Evolutionary conservation across 805 yeast species (phyloP).

Genomic region (Barnettozyma wickerhamii): DNA sequence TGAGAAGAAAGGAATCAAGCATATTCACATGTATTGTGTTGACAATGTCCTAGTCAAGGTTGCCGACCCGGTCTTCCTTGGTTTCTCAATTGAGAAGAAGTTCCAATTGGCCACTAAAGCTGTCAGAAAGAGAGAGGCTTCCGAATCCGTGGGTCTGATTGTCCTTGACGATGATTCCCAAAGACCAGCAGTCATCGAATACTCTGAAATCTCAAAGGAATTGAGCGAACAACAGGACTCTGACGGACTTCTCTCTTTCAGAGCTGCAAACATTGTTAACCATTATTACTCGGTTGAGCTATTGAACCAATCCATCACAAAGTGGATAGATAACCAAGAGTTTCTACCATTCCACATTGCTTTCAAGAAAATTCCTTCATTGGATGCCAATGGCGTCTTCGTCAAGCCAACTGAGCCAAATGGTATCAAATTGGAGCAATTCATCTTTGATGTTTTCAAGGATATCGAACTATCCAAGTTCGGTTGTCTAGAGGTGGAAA

Average conservation of each 20-base stretch:
- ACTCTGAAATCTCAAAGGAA: constrained; percentile 80
- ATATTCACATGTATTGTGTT: constrained; percentile 95
- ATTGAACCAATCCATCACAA: constrained; percentile 51
- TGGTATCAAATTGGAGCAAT: constrained; percentile 94
- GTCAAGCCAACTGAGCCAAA: constrained; percentile 71
- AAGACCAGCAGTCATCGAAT: constrained; percentile 89
- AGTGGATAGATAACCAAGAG: constrained; percentile 65
- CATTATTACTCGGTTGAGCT: constrained; percentile 90
- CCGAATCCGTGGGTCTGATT: constrained; percentile 88
- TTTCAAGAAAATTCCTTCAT: constrained; percentile 73
- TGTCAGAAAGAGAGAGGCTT: constrained; percentile 85
- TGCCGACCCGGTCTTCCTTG: constrained; percentile 85
- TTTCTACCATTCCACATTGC: constrained; percentile 94
- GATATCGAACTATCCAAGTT: constrained; percentile 64
- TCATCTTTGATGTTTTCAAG: constrained; percentile 94
- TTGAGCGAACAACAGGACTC: constrained; percentile 61
- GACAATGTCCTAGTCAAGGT: constrained; percentile 89
- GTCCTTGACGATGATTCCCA: constrained; percentile 53
- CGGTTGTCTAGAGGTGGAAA: constrained; percentile 88
- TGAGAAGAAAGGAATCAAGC: constrained; percentile 63
- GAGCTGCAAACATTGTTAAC: constrained; percentile 97
- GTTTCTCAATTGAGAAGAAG: constrained; percentile 66
- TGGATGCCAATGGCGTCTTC: constrained; percentile 41
- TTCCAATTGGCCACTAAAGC: constrained; percentile 88
- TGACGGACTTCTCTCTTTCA: constrained; percentile 60